Base-by-base conservation (phyloP, 257 asterid genomes). In the Fraxinus cuspidata region DNA sequence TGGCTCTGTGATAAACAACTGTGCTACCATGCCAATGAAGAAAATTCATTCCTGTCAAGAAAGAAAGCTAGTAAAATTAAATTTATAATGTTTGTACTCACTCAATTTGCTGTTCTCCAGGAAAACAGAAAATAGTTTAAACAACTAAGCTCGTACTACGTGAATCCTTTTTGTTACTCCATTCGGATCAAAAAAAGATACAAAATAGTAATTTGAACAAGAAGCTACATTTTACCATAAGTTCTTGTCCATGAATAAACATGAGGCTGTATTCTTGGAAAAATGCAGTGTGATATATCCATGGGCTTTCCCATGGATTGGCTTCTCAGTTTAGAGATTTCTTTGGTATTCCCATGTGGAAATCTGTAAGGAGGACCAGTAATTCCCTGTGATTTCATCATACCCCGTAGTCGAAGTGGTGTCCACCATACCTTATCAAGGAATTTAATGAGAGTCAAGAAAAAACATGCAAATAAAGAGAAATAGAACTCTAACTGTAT, bases 311-410 rank as follows among this genome's bases (percentile, higher is more conserved):
- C 84, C 84, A 86, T 83, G 65, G 86, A 81, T 79, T 76, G 77
- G 44, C 60, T 84, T 83, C 86, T 84, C 89, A 92, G 82, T 47
- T 51, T 0, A 4, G 89, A 80, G 7, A 92, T 88, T 35, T 85
- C 82, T 72, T 76, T 88, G 58, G 92, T 88, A 72, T 83, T 85
- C 1, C 97, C 97, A 82, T 88, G 88, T 0, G 92, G 94, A 83
- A 89, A 89, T 0, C 60, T 88, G 85, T 85, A 90, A 37, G 86
- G 5, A 31, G 91, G 97, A 0, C 96, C 95, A 27, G 31, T 84
- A 80, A 89, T 85, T 66, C 97, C 95, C 67, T 89, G 97, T 10
- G n/a, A n/a, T 40, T 40, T 79, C 92, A 91, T 79, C n/a, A 18
- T 75, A 16, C 71, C 70, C 71, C 78, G 85, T 29, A 85, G 65